Conservation (phyloP, 2,329 filamentous ascomycete species). For the Onygena corvina region DNA sequence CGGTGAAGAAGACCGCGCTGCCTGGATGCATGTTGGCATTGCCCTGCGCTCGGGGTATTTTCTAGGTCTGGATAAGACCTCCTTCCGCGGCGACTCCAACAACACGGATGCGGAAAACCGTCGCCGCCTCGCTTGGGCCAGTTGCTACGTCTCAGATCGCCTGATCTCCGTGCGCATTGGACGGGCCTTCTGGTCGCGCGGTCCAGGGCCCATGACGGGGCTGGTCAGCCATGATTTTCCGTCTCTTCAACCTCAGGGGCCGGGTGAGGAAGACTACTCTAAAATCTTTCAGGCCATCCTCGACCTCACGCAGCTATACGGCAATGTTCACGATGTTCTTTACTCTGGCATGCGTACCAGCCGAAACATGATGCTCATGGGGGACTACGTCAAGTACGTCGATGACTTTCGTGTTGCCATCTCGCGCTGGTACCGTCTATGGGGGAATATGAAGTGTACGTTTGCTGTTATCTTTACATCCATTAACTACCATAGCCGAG, state of each 20-base stretch:
- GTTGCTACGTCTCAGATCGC: constrained; percentile 55
- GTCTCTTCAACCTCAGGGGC: constrained; percentile 46
- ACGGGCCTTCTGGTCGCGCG: constrained; percentile 61
- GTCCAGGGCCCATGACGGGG: constrained; percentile 54
- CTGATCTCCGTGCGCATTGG: constrained; percentile 60
- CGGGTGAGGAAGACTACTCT: constrained; percentile 54
- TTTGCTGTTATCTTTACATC: constrained; percentile 11
- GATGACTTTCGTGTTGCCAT: constrained; percentile 60
- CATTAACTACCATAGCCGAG: constrained; percentile 14
- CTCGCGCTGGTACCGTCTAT: constrained; percentile 57
- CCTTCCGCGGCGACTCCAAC: constrained; percentile 50
- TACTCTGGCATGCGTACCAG: constrained; percentile 60
- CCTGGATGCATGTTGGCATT: constrained; percentile 65
- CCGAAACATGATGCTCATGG: constrained; percentile 57
- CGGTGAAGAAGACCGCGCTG: constrained; percentile 61
- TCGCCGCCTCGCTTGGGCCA: constrained; percentile 56
- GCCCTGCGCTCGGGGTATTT: constrained; percentile 60
- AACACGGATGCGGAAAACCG: constrained; percentile 50
- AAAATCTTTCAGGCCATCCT: constrained; percentile 59
- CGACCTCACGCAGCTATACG: constrained; percentile 59
- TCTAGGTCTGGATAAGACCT: constrained; percentile 56
- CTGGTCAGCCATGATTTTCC: constrained; percentile 56
- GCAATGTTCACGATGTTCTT: constrained; percentile 60
- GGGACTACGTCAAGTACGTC: constrained; percentile 63
- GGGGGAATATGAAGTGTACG: constrained; percentile 54